A percentile compares a stretch with the other conserved stretches of the same genome.
Evolutionary conservation across 805 yeast genomes (phyloP).

Genomic region (Candida stauntonica): DNA sequence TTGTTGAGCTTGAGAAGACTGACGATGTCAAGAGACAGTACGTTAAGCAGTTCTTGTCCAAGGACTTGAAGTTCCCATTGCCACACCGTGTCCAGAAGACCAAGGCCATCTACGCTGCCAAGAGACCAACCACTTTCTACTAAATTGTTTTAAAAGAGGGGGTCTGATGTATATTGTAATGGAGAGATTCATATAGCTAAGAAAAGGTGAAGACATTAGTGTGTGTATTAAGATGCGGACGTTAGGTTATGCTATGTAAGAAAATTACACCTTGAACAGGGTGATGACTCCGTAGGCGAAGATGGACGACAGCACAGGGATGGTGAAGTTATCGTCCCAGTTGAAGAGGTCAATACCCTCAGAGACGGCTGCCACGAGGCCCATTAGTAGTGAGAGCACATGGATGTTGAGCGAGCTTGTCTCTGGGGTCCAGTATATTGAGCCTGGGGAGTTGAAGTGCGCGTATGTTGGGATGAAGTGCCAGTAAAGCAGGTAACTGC

Average conservation of each 20-base stretch:
- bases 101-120: slow-evolving; percentile 80
- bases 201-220: background rate
- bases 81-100: slow-evolving; percentile 98
- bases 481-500: slow-evolving; percentile 70
- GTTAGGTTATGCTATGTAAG: too few relatives aligned
- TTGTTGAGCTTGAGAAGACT: slow-evolving; percentile 96
- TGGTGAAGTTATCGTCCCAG: slow-evolving; percentile 91
- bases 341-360: slow-evolving; percentile 77
- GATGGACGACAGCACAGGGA: slow-evolving; percentile 79
- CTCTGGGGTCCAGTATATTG: slow-evolving; percentile 62
- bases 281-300: slow-evolving; percentile 41
- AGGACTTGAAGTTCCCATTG: slow-evolving; percentile 98
- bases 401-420: slow-evolving; percentile 53
- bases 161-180: slow-evolving; percentile 12
- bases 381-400: slow-evolving; percentile 56
- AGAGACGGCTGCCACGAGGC: slow-evolving; percentile 78
- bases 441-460: slow-evolving; percentile 50
- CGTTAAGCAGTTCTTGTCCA: slow-evolving; percentile 93
- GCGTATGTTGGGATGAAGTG: slow-evolving; percentile 60
- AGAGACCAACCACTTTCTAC: slow-evolving; percentile 97
- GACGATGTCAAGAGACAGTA: slow-evolving; percentile 99
- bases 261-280: background rate
- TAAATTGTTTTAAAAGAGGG: slow-evolving; percentile 36
- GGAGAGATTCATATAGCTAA: slow-evolving; percentile 13
- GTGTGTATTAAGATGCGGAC: too few relatives aligned